Conservation (phyloP, 2,329 filamentous ascomycete genomes). For the Hypocrella siamensis region DNA sequence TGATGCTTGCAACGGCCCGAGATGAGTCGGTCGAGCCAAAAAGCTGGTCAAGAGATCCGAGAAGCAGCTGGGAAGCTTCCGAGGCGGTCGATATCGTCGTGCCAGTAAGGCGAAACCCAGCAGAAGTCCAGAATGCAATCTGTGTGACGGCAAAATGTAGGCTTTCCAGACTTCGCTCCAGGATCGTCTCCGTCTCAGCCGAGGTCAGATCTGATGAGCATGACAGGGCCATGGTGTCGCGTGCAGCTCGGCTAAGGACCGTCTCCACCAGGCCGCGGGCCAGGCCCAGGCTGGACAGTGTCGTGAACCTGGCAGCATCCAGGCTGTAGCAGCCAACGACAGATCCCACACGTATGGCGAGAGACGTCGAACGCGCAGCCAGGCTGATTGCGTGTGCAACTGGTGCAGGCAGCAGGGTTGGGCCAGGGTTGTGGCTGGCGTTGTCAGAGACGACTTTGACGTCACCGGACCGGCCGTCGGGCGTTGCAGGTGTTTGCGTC, state of each 20-base stretch:
- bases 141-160: slow-evolving; percentile 42
- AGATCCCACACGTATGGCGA: slow-evolving; percentile 38
- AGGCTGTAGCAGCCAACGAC: slow-evolving; percentile 35
- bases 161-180: slow-evolving; percentile 39
- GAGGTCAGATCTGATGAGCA: slow-evolving; percentile 27
- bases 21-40: slow-evolving; percentile 57
- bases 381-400: slow-evolving; percentile 45
- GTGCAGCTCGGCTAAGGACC: slow-evolving; percentile 35
- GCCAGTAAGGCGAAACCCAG: slow-evolving; percentile 42
- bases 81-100: slow-evolving; percentile 38
- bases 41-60: slow-evolving; percentile 46
- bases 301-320: slow-evolving; percentile 37
- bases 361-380: slow-evolving; percentile 41
- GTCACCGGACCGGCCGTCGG: slow-evolving; percentile 1
- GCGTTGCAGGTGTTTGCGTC: slow-evolving; percentile 1
- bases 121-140: slow-evolving; percentile 44
- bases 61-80: slow-evolving; percentile 39
- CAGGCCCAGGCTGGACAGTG: slow-evolving; percentile 40
- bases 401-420: slow-evolving; percentile 39
- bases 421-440: slow-evolving; percentile 10
- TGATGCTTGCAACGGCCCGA: slow-evolving; percentile 49
- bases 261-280: slow-evolving; percentile 38
- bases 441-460: slow-evolving; percentile 6
- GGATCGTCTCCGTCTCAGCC: slow-evolving; percentile 37
- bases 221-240: slow-evolving; percentile 29